Evolutionary conservation across 2,329 filamentous ascomycete genomes (phyloP).

Genomic region (Trichoderma afroharzianum): DNA sequence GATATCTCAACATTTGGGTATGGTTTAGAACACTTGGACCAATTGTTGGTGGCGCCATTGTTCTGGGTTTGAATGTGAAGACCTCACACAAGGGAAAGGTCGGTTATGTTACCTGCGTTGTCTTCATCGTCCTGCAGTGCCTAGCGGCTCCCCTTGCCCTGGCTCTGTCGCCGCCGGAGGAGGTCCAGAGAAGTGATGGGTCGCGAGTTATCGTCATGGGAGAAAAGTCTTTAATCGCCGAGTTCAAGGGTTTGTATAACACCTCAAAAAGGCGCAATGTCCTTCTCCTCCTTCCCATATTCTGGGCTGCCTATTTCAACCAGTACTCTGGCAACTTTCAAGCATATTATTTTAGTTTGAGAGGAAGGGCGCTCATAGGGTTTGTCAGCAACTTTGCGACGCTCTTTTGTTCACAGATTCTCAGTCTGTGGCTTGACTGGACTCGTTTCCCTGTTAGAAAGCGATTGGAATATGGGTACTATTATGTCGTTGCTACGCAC

Average conservation of each 20-base stretch:
- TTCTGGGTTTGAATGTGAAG: constrained; percentile 40
- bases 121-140: constrained; percentile 29
- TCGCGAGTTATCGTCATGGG: constrained; percentile 23
- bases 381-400: constrained; percentile 36
- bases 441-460: constrained; percentile 34
- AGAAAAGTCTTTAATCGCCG: constrained; percentile 23
- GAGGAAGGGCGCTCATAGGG: constrained; percentile 45
- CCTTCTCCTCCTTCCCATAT: constrained; percentile 23
- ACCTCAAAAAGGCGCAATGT: constrained; percentile 23
- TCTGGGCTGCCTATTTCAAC: constrained; percentile 30
- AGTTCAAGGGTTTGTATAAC: constrained; percentile 24
- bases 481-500: constrained; percentile 43
- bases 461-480: constrained; percentile 42
- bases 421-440: constrained; percentile 44
- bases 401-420: constrained; percentile 42
- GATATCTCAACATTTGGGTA: constrained; percentile 33
- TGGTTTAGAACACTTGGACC: constrained; percentile 50
- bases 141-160: constrained; percentile 26
- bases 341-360: constrained; percentile 37
- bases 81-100: constrained; percentile 26
- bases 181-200: constrained; percentile 27
- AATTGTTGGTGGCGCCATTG: constrained; percentile 44
- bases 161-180: constrained; percentile 28
- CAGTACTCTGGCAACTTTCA: constrained; percentile 45
- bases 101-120: constrained; percentile 26